Evolutionary conservation across 495 filamentous ascomycete species (phyloP).

Genomic region (Pseudomonodictys pantanalensis): DNA sequence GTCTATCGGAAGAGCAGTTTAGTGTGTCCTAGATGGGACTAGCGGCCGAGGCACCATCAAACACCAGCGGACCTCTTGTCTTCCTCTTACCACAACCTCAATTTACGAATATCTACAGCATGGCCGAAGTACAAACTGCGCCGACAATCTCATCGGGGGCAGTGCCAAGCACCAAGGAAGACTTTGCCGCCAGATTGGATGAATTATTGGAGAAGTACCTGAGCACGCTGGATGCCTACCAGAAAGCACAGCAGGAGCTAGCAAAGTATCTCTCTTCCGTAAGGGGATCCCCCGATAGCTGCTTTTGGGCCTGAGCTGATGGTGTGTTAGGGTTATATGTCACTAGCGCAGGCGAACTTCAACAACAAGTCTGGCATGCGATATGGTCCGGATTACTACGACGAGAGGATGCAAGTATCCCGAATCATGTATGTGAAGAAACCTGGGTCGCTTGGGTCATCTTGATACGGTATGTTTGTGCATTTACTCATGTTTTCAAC

Average conservation of each 20-base stretch:
- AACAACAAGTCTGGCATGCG: conserved; percentile 31
- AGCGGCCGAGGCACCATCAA: conserved; percentile 3
- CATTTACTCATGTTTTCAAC: neutral
- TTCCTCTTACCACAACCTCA: neutral
- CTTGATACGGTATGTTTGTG: neutral
- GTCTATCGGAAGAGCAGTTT: conserved; percentile 5
- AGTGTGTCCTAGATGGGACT: conserved; percentile 1
- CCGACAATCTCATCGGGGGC: neutral
- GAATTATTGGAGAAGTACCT: conserved; percentile 67
- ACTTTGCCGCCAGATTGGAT: conserved; percentile 50
- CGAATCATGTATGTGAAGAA: conserved; percentile 35
- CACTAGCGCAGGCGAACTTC: conserved; percentile 50
- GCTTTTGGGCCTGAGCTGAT: neutral
- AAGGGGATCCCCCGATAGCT: conserved; percentile 8
- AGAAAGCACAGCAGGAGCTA: conserved; percentile 56
- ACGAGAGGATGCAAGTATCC: conserved; percentile 45
- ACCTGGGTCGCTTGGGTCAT: neutral
- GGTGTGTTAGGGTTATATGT: conserved; percentile 38
- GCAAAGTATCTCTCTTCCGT: conserved; percentile 56
- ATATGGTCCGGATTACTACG: conserved; percentile 48
- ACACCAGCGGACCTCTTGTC: neutral
- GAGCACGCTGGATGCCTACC: conserved; percentile 66
- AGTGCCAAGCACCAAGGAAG: neutral
- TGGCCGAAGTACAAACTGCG: conserved; percentile 21
- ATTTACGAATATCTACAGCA: neutral